Percentiles rank a stretch among this genome's conserved stretches.
phyloP scores from a whole-genome alignment of 768 basidiomycete species.

The Macrolepiota fuliginosa region DNA sequence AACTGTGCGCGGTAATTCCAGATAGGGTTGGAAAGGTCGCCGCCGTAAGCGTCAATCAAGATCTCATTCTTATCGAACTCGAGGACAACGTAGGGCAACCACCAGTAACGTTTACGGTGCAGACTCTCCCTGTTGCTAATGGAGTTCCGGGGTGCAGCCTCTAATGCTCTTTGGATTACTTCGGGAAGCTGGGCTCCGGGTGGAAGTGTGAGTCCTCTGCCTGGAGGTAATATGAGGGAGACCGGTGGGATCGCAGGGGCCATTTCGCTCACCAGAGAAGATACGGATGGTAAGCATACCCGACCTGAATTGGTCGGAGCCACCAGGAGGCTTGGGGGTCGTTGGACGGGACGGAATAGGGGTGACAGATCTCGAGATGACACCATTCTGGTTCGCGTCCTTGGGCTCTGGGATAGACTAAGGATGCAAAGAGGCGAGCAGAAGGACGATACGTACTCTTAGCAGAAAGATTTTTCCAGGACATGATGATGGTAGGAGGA shows the following conservation, averaged over 20 bases:
- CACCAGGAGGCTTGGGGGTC: slow-evolving; percentile 62
- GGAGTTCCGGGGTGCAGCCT: slow-evolving; percentile 54
- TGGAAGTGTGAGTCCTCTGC: slow-evolving; percentile 78
- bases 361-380: slow-evolving; percentile 74
- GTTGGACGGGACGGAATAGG: slow-evolving; percentile 81
- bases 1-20: slow-evolving; percentile 98
- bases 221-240: slow-evolving; percentile 31
- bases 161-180: slow-evolving; percentile 80
- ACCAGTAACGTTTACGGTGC: slow-evolving; percentile 92
- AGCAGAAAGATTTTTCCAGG: slow-evolving; percentile 51
- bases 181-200: slow-evolving; percentile 79
- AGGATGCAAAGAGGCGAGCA: slow-evolving; percentile 9
- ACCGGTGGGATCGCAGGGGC: slow-evolving; percentile 4
- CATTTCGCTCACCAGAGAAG: slow-evolving; percentile 69
- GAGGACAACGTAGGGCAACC: slow-evolving; percentile 95
- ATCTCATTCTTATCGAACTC: slow-evolving; percentile 99
- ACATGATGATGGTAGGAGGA: slow-evolving; percentile 34
- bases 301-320: slow-evolving; percentile 67
- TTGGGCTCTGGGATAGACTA: slow-evolving; percentile 49
- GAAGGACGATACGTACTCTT: slow-evolving; percentile 34
- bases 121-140: slow-evolving; percentile 85
- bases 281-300: slow-evolving; percentile 96
- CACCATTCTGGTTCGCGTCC: slow-evolving; percentile 68
- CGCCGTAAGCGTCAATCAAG: slow-evolving; percentile 92
- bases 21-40: slow-evolving; percentile 84